These are phyloP conservation scores for Dothistroma pini DNA, from an alignment of 2,329 filamentous ascomycete genomes.

Conservation along the genomic window DNA sequence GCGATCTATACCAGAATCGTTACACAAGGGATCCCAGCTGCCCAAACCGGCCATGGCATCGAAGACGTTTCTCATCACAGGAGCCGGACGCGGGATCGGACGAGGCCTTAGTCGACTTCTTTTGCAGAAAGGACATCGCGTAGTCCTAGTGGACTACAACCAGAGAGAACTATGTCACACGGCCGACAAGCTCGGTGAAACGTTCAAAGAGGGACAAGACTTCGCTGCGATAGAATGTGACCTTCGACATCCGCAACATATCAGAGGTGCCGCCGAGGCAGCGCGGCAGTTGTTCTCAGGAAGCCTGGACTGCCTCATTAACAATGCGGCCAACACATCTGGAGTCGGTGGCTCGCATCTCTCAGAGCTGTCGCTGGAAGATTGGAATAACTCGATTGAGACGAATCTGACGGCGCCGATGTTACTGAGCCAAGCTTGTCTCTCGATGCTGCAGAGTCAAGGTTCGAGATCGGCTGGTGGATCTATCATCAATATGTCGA, in stretches of 20 bases:
- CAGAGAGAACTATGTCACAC: slow-evolving; percentile 39
- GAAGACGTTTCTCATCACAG: slow-evolving; percentile 44
- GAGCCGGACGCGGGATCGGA: slow-evolving; percentile 39
- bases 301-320: slow-evolving; percentile 41
- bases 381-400: slow-evolving; percentile 38
- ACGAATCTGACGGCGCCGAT: slow-evolving; percentile 40
- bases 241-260: slow-evolving; percentile 29
- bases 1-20: neutral
- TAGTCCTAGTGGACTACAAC: slow-evolving; percentile 42
- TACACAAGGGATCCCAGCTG: neutral
- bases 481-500: slow-evolving; percentile 47
- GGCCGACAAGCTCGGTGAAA: slow-evolving; percentile 26
- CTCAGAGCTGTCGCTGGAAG: slow-evolving; percentile 36
- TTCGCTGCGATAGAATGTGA: slow-evolving; percentile 27
- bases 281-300: slow-evolving; percentile 36
- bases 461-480: slow-evolving; percentile 19
- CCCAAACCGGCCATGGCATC: slow-evolving; percentile 6
- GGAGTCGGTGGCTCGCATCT: slow-evolving; percentile 34
- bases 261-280: slow-evolving; percentile 30
- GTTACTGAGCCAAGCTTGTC: slow-evolving; percentile 29
- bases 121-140: slow-evolving; percentile 39
- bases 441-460: slow-evolving; percentile 28
- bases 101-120: slow-evolving; percentile 38
- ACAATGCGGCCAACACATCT: slow-evolving; percentile 42
- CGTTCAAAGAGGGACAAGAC: slow-evolving; percentile 15